Percentiles rank a stretch among this genome's conserved stretches.
Conservation (phyloP, 176 grass and related monocot genomes). For the Rhynchospora breviuscula region DNA sequence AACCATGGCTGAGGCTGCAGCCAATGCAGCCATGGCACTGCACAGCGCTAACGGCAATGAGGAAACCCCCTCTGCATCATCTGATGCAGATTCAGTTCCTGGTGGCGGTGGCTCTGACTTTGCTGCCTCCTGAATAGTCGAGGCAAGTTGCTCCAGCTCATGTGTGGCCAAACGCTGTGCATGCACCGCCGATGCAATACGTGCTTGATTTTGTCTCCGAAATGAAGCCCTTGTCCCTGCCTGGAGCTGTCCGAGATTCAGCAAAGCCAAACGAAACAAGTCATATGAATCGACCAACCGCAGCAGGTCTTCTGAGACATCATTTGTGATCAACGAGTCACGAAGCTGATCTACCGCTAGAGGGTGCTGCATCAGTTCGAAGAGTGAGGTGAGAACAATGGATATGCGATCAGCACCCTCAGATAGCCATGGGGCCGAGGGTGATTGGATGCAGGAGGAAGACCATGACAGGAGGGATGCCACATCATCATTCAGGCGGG, state of each 20-base stretch:
- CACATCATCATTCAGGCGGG: constrained; percentile 24
- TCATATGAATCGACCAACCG: constrained; percentile 59
- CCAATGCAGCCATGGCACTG: constrained; percentile 22
- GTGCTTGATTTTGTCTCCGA: constrained; percentile 27
- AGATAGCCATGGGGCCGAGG: neutral
- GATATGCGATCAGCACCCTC: neutral
- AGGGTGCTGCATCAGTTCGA: constrained; percentile 38
- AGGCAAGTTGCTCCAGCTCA: constrained; percentile 35
- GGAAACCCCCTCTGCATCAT: neutral
- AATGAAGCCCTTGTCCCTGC: constrained; percentile 24
- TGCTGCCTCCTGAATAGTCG: constrained; percentile 25
- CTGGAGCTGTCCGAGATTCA: constrained; percentile 30
- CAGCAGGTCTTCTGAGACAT: constrained; percentile 46
- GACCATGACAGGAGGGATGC: constrained; percentile 31
- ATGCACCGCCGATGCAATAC: constrained; percentile 23
- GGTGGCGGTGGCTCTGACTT: neutral
- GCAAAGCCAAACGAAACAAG: constrained; percentile 32
- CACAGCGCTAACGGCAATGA: constrained; percentile 12
- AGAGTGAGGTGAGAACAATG: constrained; percentile 29
- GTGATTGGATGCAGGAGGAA: neutral
- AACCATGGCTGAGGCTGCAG: constrained; percentile 24
- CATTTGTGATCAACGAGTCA: neutral
- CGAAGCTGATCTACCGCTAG: constrained; percentile 26
- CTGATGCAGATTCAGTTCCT: neutral
- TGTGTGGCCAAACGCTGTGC: constrained; percentile 24